Percentiles rank a stretch among this genome's conserved stretches.
Conservation (phyloP, 106 monocot species). For the Agapanthus africanus region DNA sequence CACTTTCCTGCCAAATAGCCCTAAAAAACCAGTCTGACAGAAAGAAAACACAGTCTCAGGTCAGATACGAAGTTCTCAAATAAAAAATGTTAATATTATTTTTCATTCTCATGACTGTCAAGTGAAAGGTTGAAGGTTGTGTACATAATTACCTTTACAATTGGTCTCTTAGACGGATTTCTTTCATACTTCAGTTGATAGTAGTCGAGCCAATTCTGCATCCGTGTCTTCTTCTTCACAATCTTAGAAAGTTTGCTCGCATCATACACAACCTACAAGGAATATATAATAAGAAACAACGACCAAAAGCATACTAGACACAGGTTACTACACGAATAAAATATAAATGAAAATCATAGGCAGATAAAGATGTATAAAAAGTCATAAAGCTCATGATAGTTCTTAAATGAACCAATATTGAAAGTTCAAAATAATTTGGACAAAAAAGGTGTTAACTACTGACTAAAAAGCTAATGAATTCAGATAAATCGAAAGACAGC, state of each 20-base stretch:
- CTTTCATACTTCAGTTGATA: constrained; percentile 66
- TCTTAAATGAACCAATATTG: neutral
- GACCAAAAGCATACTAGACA: neutral
- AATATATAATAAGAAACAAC: neutral
- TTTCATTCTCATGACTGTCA: neutral
- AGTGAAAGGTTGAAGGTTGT: constrained; percentile 2
- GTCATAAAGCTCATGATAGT: neutral
- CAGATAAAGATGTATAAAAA: neutral
- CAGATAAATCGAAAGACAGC: no score
- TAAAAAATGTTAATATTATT: neutral
- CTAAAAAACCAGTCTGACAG: constrained; percentile 75
- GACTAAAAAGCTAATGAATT: no score
- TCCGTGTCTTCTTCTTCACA: constrained; percentile 56
- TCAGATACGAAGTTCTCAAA: constrained; percentile 2
- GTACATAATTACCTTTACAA: constrained; percentile 30
- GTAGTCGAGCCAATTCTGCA: constrained; percentile 79
- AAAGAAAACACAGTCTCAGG: neutral
- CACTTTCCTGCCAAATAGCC: constrained; percentile 66
- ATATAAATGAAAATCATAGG: constrained; percentile 2
- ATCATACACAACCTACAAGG: constrained; percentile 37
- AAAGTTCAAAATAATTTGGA: neutral
- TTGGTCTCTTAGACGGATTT: constrained; percentile 58
- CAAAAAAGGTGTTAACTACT: no score
- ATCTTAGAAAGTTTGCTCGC: constrained; percentile 72
- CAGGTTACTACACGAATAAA: neutral